phyloP scores from a whole-genome alignment of 148 eudicot species.

The Tetragonia tetragonoides region DNA sequence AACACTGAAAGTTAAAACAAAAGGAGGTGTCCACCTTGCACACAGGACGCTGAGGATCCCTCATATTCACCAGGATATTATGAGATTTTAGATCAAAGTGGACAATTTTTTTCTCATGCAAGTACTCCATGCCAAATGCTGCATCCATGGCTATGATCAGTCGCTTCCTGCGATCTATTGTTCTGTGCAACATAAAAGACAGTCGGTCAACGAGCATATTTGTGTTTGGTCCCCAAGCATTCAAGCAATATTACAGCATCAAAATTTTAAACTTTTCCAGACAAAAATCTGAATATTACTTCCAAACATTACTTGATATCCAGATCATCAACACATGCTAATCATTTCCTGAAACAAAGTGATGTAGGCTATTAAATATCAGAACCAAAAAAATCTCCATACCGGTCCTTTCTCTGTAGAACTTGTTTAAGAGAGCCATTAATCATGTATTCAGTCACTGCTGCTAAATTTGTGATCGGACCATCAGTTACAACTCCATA shows the following conservation, averaged over 20 bases:
- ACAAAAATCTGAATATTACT: too few relatives aligned
- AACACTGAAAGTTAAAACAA: not conserved
- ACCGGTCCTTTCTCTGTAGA: constrained; percentile 42
- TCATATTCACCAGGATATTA: constrained; percentile 42
- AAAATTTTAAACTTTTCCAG: too few relatives aligned
- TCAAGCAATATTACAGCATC: too few relatives aligned
- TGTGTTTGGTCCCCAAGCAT: not conserved
- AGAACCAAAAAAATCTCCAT: not conserved
- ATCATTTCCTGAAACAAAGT: not conserved
- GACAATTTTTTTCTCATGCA: constrained; percentile 48
- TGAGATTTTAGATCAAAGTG: constrained; percentile 51
- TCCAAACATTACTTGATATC: not conserved
- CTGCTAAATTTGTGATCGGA: constrained; percentile 38
- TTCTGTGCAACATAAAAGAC: constrained; percentile 17
- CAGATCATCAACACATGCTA: not conserved
- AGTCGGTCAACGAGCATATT: not conserved
- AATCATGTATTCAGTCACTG: constrained; percentile 47
- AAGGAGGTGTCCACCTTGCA: constrained; percentile 38
- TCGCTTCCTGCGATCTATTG: constrained; percentile 45
- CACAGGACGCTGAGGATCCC: constrained; percentile 42
- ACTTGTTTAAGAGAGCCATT: constrained; percentile 50
- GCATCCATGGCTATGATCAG: constrained; percentile 47
- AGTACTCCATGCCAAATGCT: constrained; percentile 59
- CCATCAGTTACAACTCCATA: constrained; percentile 49
- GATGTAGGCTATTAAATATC: not conserved